A percentile compares a stretch with the other conserved stretches of the same genome.
These are phyloP conservation scores for Choanephora cucurbitarum DNA, from an alignment of 371 early-diverging fungal species.

Conservation along the genomic window DNA sequence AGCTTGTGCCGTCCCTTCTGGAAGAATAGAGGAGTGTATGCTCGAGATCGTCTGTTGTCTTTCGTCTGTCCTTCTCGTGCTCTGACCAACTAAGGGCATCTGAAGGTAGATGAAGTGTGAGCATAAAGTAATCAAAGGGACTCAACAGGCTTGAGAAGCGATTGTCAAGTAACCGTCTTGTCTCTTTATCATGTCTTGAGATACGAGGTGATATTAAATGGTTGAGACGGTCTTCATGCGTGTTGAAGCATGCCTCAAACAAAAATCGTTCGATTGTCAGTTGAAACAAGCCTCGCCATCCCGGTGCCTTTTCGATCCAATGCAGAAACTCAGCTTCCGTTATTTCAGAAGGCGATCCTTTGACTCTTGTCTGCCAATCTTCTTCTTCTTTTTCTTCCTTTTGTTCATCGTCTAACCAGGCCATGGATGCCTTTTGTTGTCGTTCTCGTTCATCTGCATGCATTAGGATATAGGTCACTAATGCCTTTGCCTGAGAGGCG, in stretches of 20 bases:
- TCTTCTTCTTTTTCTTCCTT: not conserved
- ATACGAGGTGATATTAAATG: slow-evolving; percentile 30
- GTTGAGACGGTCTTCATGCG: slow-evolving; percentile 25
- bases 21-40: slow-evolving; percentile 60
- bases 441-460: slow-evolving; percentile 15
- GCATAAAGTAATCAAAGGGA: slow-evolving; percentile 38
- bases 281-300: slow-evolving; percentile 19
- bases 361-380: slow-evolving; percentile 22
- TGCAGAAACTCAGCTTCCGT: slow-evolving; percentile 23
- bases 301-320: slow-evolving; percentile 32
- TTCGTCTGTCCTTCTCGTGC: slow-evolving; percentile 20
- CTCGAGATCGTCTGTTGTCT: slow-evolving; percentile 12
- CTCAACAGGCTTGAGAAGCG: slow-evolving; percentile 33
- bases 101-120: slow-evolving; percentile 33
- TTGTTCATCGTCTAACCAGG: slow-evolving; percentile 17
- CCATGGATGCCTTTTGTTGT: slow-evolving; percentile 20
- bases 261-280: slow-evolving; percentile 16
- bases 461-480: slow-evolving; percentile 24
- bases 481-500: not conserved
- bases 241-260: slow-evolving; percentile 6
- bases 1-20: slow-evolving; percentile 56
- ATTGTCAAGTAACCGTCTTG: slow-evolving; percentile 6
- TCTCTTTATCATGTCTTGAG: slow-evolving; percentile 4
- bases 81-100: slow-evolving; percentile 35
- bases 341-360: slow-evolving; percentile 7